phyloP scores from a whole-genome alignment of 2,329 filamentous ascomycete species.

The Talaromyces sp. region DNA sequence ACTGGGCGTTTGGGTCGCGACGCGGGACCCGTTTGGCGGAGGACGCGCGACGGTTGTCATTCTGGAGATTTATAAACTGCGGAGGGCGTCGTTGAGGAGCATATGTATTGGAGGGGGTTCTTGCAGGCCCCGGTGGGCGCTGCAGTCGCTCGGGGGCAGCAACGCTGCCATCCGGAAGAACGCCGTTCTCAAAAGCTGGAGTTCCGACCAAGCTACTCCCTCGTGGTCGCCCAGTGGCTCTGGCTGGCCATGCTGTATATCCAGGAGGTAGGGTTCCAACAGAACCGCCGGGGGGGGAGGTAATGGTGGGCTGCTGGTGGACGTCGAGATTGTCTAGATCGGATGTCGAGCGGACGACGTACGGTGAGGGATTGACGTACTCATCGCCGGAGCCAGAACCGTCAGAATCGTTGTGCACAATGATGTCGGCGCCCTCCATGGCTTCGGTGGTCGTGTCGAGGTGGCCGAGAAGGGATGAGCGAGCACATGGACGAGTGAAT shows the following conservation, averaged over 20 bases:
- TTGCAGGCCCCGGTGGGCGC: constrained; percentile 63
- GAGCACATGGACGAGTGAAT: not conserved
- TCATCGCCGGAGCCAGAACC: constrained; percentile 41
- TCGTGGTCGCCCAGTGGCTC: constrained; percentile 36
- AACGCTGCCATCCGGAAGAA: constrained; percentile 22
- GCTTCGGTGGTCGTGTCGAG: constrained; percentile 11
- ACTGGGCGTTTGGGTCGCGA: constrained; percentile 66
- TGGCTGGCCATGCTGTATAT: constrained; percentile 30
- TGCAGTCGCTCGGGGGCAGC: constrained; percentile 43
- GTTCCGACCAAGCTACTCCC: constrained; percentile 37
- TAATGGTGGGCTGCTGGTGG: constrained; percentile 25
- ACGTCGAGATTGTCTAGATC: constrained; percentile 28
- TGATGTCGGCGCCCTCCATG: constrained; percentile 42
- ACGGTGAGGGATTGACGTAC: constrained; percentile 27
- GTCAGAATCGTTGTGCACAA: constrained; percentile 35
- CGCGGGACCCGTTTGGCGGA: constrained; percentile 52
- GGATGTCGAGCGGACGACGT: constrained; percentile 27
- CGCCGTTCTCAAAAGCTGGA: constrained; percentile 38
- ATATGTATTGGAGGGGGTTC: constrained; percentile 77
- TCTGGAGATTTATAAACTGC: constrained; percentile 44
- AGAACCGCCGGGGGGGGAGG: constrained; percentile 24
- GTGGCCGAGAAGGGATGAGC: not conserved
- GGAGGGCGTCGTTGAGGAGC: constrained; percentile 57
- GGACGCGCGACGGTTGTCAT: constrained; percentile 51
- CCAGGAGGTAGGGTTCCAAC: constrained; percentile 19